These are phyloP conservation scores for Calophaca sinica DNA, from an alignment of 306 rosid species.

Conservation along the genomic window DNA sequence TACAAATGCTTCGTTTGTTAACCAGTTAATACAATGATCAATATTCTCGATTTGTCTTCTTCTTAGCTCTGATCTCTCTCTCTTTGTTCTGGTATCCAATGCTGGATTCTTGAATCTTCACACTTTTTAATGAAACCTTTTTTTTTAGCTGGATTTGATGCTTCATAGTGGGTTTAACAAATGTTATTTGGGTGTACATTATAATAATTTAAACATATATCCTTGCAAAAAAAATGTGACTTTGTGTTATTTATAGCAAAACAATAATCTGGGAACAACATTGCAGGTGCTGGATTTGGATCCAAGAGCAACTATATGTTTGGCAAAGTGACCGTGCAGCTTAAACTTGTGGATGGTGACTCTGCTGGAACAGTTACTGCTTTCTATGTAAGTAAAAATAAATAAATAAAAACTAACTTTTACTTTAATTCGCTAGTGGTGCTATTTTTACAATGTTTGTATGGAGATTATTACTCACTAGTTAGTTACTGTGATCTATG, in stretches of 20 bases:
- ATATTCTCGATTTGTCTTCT: too few relatives aligned
- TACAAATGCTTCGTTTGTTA: too few relatives aligned
- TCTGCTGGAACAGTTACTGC: constrained; percentile 98
- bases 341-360: constrained; percentile 91
- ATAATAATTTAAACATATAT: too few relatives aligned
- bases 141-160: constrained; percentile 9
- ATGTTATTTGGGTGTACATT: not conserved
- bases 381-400: constrained; percentile 70
- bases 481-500: not conserved
- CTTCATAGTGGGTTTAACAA: not conserved
- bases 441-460: not conserved
- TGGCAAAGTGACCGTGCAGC: constrained; percentile 79
- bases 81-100: too few relatives aligned
- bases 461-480: not conserved
- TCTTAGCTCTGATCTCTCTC: too few relatives aligned
- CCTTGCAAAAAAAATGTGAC: not conserved
- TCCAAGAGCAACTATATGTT: constrained; percentile 86
- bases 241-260: not conserved
- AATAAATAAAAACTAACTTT: too few relatives aligned
- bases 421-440: not conserved
- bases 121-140: not conserved
- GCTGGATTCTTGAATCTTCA: too few relatives aligned
- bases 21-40: too few relatives aligned
- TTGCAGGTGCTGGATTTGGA: constrained; percentile 91
- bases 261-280: not conserved